Percentiles rank a stretch among this genome's conserved stretches.
These are phyloP conservation scores for Monosporascus sp. DNA, from an alignment of 2,329 filamentous ascomycete species.

Conservation along the genomic window DNA sequence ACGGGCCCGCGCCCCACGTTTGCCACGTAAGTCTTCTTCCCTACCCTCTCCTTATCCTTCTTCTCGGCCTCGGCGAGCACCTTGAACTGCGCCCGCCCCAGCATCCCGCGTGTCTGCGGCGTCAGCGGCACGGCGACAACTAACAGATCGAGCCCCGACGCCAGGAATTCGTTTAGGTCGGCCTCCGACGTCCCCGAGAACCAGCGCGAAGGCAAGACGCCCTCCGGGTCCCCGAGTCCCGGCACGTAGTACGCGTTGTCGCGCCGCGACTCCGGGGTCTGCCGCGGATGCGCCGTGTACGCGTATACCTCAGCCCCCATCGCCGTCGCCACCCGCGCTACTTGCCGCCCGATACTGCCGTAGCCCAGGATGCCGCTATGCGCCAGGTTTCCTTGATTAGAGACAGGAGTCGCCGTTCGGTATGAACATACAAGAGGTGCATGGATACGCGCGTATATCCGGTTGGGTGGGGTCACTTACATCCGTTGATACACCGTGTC, in stretches of 20 bases:
- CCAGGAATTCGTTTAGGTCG: constrained; percentile 35
- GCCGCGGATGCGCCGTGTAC: constrained; percentile 58
- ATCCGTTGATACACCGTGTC: constrained; percentile 45
- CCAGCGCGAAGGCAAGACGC: constrained; percentile 36
- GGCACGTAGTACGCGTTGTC: constrained; percentile 61
- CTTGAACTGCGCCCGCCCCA: constrained; percentile 37
- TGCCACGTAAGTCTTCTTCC: constrained; percentile 46
- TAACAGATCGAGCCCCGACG: constrained; percentile 37
- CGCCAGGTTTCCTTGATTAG: neutral
- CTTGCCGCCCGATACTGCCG: constrained; percentile 39
- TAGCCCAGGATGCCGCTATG: constrained; percentile 37
- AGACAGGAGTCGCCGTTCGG: constrained; percentile 3
- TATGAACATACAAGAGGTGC: neutral
- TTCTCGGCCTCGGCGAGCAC: constrained; percentile 21
- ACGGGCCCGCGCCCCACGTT: constrained; percentile 57
- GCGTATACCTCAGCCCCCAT: constrained; percentile 64
- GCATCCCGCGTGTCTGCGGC: constrained; percentile 30
- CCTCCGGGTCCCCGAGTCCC: constrained; percentile 46
- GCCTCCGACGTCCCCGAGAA: constrained; percentile 30
- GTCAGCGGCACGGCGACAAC: constrained; percentile 38
- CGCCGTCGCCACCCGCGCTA: constrained; percentile 46
- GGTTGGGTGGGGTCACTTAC: constrained; percentile 36
- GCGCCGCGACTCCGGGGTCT: constrained; percentile 52
- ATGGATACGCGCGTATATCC: neutral
- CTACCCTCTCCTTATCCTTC: neutral